These are phyloP conservation scores for Przewalskia tangutica DNA, from an alignment of 257 asterid species.

Conservation along the genomic window DNA sequence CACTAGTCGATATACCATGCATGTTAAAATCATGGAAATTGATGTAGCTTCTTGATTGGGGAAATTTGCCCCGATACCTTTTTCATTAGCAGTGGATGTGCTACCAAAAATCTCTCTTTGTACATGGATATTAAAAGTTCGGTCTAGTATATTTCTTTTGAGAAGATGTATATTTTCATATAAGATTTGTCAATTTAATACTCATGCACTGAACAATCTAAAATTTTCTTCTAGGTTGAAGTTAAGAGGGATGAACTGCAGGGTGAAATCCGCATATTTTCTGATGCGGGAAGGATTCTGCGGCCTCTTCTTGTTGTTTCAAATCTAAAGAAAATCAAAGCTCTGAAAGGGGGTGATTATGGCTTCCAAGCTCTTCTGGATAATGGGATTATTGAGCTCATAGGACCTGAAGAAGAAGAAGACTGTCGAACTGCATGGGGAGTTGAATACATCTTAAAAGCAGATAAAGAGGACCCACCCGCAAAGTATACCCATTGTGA, in stretches of 20 bases:
- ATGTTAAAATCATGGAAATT: neutral
- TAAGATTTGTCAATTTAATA: neutral
- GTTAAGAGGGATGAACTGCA: conserved; percentile 68
- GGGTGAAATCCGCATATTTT: conserved; percentile 67
- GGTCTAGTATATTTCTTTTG: neutral
- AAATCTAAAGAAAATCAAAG: conserved; percentile 48
- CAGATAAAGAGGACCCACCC: conserved; percentile 50
- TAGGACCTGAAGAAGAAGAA: conserved; percentile 96
- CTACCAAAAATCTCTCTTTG: neutral
- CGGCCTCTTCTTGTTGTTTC: conserved; percentile 86
- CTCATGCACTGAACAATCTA: neutral
- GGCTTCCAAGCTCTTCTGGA: conserved; percentile 55
- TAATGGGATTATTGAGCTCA: conserved; percentile 61
- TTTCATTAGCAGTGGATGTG: neutral
- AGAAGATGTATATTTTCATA: neutral
- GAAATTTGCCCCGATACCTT: neutral
- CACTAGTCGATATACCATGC: neutral
- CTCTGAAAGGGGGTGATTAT: conserved; percentile 44
- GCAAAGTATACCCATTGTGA: conserved; percentile 72
- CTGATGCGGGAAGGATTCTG: conserved; percentile 90
- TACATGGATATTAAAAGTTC: neutral
- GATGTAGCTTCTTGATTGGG: neutral
- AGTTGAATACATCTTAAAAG: conserved; percentile 40
- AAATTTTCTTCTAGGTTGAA: conserved; percentile 52
- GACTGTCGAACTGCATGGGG: conserved; percentile 90